Conservation (phyloP, 306 rosid species). For the Castanopsis chinensis region DNA sequence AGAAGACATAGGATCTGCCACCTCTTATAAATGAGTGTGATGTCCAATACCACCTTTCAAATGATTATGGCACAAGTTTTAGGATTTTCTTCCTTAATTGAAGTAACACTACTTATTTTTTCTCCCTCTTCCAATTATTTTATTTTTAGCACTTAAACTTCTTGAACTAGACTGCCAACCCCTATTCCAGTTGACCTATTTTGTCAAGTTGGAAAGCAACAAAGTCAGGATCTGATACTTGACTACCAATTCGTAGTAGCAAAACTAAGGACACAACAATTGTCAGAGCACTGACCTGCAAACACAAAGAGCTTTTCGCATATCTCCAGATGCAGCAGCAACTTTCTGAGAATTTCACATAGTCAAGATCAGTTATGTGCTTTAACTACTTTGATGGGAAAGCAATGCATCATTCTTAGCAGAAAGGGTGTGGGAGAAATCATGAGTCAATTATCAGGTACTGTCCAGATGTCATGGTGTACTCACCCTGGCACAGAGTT, state of each 20-base stretch:
- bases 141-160: not conserved
- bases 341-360: slow-evolving; percentile 64
- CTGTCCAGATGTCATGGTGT: not conserved
- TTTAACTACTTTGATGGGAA: not conserved
- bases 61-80: not conserved
- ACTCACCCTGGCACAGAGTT: slow-evolving; percentile 96
- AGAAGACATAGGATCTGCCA: not conserved
- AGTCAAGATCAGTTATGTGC: not conserved
- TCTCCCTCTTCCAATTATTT: not conserved
- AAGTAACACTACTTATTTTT: not conserved
- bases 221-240: not conserved
- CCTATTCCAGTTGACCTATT: not conserved
- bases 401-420: not conserved
- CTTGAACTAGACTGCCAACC: not conserved
- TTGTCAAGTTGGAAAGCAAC: not conserved
- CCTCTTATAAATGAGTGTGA: not conserved
- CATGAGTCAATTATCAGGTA: not conserved
- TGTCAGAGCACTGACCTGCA: slow-evolving; percentile 59
- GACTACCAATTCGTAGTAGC: not conserved
- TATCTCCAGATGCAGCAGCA: slow-evolving; percentile 93
- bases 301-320: slow-evolving; percentile 85
- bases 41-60: not conserved
- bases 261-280: not conserved
- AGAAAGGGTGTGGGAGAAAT: not conserved
- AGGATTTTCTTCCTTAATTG: not conserved